These are phyloP conservation scores for Quercus suber DNA, from an alignment of 306 rosid species.

Conservation along the genomic window DNA sequence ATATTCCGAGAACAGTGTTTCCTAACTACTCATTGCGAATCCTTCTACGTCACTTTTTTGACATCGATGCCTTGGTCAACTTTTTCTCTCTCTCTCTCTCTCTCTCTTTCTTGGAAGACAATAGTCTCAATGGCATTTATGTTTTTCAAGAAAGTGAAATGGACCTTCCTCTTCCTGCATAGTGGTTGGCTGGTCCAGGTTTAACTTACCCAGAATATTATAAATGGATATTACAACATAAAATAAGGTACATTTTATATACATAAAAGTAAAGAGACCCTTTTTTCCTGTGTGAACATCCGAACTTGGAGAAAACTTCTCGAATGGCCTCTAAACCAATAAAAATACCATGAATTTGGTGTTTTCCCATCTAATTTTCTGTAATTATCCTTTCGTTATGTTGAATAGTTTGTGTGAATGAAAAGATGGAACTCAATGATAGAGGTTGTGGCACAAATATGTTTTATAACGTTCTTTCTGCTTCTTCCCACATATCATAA, in stretches of 20 bases:
- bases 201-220: not conserved
- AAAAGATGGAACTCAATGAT: not conserved
- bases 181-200: constrained; percentile 18
- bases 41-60: constrained; percentile 35
- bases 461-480: not conserved
- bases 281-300: not conserved
- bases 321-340: no score
- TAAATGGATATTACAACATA: not conserved
- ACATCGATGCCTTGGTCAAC: constrained; percentile 24
- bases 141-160: not conserved
- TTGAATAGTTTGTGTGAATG: not conserved
- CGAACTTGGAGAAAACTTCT: not conserved
- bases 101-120: not conserved
- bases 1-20: not conserved
- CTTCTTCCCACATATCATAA: not conserved
- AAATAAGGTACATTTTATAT: not conserved
- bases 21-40: constrained; percentile 31
- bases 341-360: not conserved
- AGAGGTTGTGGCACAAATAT: not conserved
- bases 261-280: no score
- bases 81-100: constrained; percentile 6
- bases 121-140: not conserved
- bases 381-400: not conserved
- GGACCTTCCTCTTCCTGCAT: not conserved
- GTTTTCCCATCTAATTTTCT: not conserved